These are phyloP conservation scores for Zoysia japonica DNA, from an alignment of 176 grass and related monocot genomes.

Conservation along the genomic window DNA sequence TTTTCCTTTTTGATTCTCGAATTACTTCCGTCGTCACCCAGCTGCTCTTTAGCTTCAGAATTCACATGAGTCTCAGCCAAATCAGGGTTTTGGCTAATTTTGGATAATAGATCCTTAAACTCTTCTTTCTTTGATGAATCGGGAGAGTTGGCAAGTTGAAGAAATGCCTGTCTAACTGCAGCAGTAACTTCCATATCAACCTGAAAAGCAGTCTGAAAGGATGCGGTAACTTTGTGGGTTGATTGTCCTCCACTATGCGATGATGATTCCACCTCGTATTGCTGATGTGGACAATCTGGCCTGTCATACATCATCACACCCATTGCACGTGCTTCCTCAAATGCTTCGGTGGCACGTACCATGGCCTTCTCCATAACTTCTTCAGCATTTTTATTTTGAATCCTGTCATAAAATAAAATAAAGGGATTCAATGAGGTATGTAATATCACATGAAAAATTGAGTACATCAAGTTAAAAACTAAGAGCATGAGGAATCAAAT, in stretches of 20 bases:
- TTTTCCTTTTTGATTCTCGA: constrained; percentile 31
- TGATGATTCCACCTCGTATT: constrained; percentile 61
- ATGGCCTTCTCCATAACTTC: constrained; percentile 62
- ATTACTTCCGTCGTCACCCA: constrained; percentile 21
- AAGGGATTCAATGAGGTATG: background rate
- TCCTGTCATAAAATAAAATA: constrained; percentile 44
- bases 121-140: constrained; percentile 67
- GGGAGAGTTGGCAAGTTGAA: constrained; percentile 58
- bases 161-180: constrained; percentile 83
- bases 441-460: background rate
- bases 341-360: constrained; percentile 62
- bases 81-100: constrained; percentile 91
- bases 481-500: constrained; percentile 2
- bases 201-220: constrained; percentile 91
- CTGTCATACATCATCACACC: constrained; percentile 99
- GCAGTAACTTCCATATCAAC: constrained; percentile 83
- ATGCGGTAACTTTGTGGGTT: constrained; percentile 72
- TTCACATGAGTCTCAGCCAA: constrained; percentile 35
- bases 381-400: constrained; percentile 66
- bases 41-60: constrained; percentile 38
- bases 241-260: constrained; percentile 58
- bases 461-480: background rate
- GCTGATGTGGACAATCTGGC: constrained; percentile 63
- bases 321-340: constrained; percentile 74
- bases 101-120: constrained; percentile 64